These are phyloP conservation scores for Penicillium sp. DNA, from an alignment of 2,329 filamentous ascomycete species.

Conservation along the genomic window DNA sequence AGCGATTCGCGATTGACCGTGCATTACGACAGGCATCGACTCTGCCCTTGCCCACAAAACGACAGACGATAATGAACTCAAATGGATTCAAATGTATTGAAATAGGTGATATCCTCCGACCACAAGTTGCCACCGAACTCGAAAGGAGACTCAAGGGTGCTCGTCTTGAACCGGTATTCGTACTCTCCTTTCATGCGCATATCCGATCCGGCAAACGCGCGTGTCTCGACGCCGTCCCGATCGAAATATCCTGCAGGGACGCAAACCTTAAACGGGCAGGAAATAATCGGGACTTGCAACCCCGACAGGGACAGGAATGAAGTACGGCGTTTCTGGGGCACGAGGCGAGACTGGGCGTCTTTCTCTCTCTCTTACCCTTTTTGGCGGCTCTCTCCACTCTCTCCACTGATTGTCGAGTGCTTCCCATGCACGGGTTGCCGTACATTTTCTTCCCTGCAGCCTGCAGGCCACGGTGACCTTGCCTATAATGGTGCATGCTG, in stretches of 20 bases:
- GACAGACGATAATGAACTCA: not conserved
- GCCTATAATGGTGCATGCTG: not conserved
- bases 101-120: not conserved
- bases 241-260: constrained; percentile 4
- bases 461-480: constrained; percentile 17
- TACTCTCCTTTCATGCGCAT: constrained; percentile 8
- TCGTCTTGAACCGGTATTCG: not conserved
- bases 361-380: constrained; percentile 21
- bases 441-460: constrained; percentile 22
- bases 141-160: not conserved
- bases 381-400: constrained; percentile 7
- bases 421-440: constrained; percentile 16
- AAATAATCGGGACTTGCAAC: not conserved
- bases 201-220: constrained; percentile 11
- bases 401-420: constrained; percentile 1
- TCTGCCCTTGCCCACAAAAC: not conserved
- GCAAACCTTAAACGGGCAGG: not conserved
- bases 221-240: constrained; percentile 1
- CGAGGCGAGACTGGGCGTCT: constrained; percentile 10
- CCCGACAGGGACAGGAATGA: constrained; percentile 14
- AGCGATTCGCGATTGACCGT: constrained; percentile 16
- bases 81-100: not conserved
- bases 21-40: constrained; percentile 8
- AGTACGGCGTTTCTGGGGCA: constrained; percentile 13
- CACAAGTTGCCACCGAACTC: not conserved